Conservation (phyloP, 495 filamentous ascomycete species). For the Penicillium longicatenatum region DNA sequence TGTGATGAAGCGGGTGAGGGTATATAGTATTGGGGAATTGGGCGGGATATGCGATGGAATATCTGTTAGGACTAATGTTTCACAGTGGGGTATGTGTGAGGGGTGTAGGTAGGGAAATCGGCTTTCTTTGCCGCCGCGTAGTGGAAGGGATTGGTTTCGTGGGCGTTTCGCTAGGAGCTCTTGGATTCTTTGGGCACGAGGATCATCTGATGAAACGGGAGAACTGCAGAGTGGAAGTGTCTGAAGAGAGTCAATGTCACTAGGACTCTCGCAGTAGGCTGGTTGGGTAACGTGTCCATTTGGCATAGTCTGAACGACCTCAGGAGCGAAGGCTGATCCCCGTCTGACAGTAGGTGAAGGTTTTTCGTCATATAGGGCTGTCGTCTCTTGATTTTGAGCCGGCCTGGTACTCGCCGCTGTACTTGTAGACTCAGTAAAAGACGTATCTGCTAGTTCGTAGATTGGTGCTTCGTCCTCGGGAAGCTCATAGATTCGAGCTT, state of each 20-base stretch:
- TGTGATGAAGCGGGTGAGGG: slow-evolving; percentile 58
- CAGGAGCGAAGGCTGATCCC: slow-evolving; percentile 49
- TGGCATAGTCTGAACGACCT: slow-evolving; percentile 30
- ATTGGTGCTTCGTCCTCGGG: slow-evolving; percentile 33
- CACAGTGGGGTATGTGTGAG: slow-evolving; percentile 57
- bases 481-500: slow-evolving; percentile 46
- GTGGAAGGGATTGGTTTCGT: slow-evolving; percentile 31
- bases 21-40: slow-evolving; percentile 44
- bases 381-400: not conserved
- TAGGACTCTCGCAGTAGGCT: slow-evolving; percentile 5
- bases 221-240: slow-evolving; percentile 26
- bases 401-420: not conserved
- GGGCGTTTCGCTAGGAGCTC: slow-evolving; percentile 41
- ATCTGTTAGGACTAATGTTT: slow-evolving; percentile 59
- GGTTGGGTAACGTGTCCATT: slow-evolving; percentile 4
- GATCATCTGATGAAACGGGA: slow-evolving; percentile 27
- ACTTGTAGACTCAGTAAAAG: slow-evolving; percentile 20
- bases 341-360: slow-evolving; percentile 31
- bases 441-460: slow-evolving; percentile 48
- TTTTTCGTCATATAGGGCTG: slow-evolving; percentile 29
- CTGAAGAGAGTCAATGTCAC: slow-evolving; percentile 4
- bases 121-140: slow-evolving; percentile 30
- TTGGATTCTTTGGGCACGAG: slow-evolving; percentile 32
- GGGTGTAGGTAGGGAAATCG: slow-evolving; percentile 53
- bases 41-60: slow-evolving; percentile 55